These are phyloP conservation scores for Neurospora sp. DNA, from an alignment of 495 filamentous ascomycete genomes.

Conservation along the genomic window DNA sequence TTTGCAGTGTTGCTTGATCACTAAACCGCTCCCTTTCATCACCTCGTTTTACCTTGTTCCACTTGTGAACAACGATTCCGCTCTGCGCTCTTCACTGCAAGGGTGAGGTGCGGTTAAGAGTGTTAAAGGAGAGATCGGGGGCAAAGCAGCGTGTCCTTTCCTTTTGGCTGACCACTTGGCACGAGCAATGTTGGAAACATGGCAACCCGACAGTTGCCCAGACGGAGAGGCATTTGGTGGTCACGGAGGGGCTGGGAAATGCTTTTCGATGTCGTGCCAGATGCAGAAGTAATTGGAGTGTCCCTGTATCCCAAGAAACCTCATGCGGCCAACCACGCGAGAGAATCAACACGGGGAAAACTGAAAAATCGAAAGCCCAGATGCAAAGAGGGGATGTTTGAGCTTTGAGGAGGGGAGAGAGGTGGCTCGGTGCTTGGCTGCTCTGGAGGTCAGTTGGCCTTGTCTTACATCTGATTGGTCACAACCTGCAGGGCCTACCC, in stretches of 20 bases:
- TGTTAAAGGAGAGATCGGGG: neutral
- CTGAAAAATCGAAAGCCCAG: neutral
- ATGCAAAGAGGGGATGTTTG: neutral
- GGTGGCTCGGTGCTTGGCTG: too few species aligned
- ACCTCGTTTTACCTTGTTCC: neutral
- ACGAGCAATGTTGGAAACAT: neutral
- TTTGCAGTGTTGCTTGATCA: neutral
- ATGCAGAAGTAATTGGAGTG: neutral
- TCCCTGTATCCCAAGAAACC: neutral
- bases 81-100: neutral
- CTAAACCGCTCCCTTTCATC: neutral
- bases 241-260: neutral
- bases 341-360: neutral
- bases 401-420: neutral
- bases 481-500: neutral
- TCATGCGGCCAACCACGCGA: neutral
- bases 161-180: too few species aligned
- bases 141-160: too few species aligned
- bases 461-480: neutral
- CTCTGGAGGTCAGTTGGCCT: neutral
- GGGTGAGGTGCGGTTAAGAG: neutral
- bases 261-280: neutral
- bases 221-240: neutral
- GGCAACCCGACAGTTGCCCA: neutral
- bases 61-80: neutral